Evolutionary conservation across 257 asterid species (phyloP).

Genomic region (Capsicum chinense): DNA sequence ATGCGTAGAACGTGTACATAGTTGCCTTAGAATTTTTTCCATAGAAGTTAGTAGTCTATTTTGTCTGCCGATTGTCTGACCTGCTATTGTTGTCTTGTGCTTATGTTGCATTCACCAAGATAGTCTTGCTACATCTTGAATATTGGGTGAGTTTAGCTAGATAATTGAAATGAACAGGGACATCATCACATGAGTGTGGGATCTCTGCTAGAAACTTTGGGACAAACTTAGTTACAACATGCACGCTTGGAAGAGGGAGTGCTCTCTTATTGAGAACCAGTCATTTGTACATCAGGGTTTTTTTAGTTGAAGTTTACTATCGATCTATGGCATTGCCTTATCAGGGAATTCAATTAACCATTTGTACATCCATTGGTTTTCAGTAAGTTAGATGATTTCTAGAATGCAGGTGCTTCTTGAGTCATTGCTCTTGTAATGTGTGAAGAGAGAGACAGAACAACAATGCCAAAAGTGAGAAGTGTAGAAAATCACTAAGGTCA

Average conservation of each 20-base stretch:
- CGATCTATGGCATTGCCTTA: too few relatives aligned
- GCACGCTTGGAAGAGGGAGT: not conserved
- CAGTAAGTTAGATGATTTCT: not conserved
- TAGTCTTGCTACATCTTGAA: not conserved
- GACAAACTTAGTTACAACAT: not conserved
- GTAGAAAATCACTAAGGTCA: constrained; percentile 13
- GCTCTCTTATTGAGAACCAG: constrained; percentile 3
- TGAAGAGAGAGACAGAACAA: not conserved
- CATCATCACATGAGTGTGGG: not conserved
- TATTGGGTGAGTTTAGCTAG: too few relatives aligned
- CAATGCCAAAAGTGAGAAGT: not conserved
- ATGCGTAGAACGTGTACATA: not conserved
- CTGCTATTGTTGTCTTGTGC: not conserved
- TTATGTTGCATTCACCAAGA: not conserved
- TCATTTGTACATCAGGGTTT: not conserved
- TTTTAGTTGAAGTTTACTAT: too few relatives aligned
- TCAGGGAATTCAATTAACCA: not conserved
- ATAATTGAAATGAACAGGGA: not conserved
- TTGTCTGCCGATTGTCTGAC: not conserved
- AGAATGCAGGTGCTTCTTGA: constrained; percentile 21
- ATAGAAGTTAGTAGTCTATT: not conserved
- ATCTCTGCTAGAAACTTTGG: not conserved
- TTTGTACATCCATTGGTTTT: not conserved
- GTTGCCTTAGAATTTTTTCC: too few relatives aligned
- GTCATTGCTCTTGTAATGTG: not conserved